phyloP scores from a whole-genome alignment of 1,139 yeast species.

The Debaryomyces nepalensis region DNA sequence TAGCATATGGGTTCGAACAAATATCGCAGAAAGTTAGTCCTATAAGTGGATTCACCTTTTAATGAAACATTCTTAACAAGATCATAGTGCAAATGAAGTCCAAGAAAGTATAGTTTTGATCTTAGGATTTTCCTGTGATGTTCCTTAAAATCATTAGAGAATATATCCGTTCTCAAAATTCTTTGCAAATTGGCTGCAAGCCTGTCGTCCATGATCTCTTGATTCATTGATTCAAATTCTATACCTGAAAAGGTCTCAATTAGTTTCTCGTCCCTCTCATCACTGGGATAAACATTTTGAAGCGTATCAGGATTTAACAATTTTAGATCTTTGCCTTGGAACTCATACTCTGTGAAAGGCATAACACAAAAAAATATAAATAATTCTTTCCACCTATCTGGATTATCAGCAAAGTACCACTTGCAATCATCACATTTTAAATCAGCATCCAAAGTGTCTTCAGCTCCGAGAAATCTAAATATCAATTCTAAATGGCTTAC shows the following conservation, averaged over 20 bases:
- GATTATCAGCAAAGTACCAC: too few species aligned
- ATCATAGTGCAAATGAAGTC: background rate
- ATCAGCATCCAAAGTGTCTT: too few species aligned
- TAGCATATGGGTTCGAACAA: slow-evolving; percentile 6
- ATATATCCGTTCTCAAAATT: slow-evolving; percentile 5
- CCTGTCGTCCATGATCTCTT: background rate
- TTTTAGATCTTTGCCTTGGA: slow-evolving; percentile 1
- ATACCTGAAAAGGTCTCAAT: slow-evolving; percentile 4
- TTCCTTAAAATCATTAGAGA: background rate
- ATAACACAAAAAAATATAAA: slow-evolving; percentile 6
- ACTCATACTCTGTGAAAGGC: slow-evolving; percentile 10
- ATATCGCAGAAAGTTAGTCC: background rate
- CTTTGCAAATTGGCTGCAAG: slow-evolving; percentile 1
- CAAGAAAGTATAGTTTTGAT: background rate
- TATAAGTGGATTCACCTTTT: background rate
- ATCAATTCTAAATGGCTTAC: too few species aligned
- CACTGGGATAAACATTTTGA: background rate
- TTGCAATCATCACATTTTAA: too few species aligned
- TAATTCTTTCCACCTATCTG: slow-evolving; percentile 1
- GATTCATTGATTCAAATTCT: slow-evolving; percentile 1
- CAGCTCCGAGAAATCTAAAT: too few species aligned
- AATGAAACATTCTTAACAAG: background rate
- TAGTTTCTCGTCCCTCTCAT: background rate
- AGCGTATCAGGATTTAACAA: slow-evolving; percentile 5
- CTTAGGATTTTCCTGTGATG: background rate